Evolutionary conservation across 2,329 filamentous ascomycete species (phyloP), one percentile per base, ranked within the genome.

Genomic region (Rugonectria rugulosa): DNA sequence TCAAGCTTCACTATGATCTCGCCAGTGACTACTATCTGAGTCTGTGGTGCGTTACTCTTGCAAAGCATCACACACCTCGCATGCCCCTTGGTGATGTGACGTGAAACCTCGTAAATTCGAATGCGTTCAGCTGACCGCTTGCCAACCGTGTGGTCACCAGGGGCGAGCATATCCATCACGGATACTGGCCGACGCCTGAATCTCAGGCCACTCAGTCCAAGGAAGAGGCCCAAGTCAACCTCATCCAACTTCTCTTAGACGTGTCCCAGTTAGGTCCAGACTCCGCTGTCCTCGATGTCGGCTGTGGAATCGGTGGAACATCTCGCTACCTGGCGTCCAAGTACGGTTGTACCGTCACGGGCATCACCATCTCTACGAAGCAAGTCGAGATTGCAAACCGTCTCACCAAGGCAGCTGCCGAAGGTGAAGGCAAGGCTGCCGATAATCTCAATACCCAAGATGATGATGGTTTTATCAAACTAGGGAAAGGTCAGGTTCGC

Each of bases 131-230:
- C 36, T 50, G 32, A 48, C 38, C 32, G 24, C 46, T 59, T 36
- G 17, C 48, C 38, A 23, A 10, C 14, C 29, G 24, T 14, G 31
- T n/a, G n/a, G n/a, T 40, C 27, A 55, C 29, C 41, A 85, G 82
- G 83, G 84, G 84, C 49, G 83, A 86, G 66, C 84, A 87, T 63
- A 86, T 87, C 65, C 84, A 87, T 66, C 84, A 87, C 60, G 84
- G 84, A 49, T 85, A 86, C 68, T 87, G 84, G 75, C 76, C 80
- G 20, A 76, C 77, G 3, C 66, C 68, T 43, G 74, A 74, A 52
- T 75, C 75, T 53, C 75, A 77, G 52, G 72, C 77, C 0, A 72
- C 63, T 15, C 81, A 85, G 59, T 80, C 77, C 60, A 87, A 86
- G 65, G 83, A 87, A 61, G 73, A 76, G 24, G 83, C 84, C 3